These are phyloP conservation scores for Phytophthora kernoviae DNA, from an alignment of 352 stramenopile species.

Conservation along the genomic window DNA sequence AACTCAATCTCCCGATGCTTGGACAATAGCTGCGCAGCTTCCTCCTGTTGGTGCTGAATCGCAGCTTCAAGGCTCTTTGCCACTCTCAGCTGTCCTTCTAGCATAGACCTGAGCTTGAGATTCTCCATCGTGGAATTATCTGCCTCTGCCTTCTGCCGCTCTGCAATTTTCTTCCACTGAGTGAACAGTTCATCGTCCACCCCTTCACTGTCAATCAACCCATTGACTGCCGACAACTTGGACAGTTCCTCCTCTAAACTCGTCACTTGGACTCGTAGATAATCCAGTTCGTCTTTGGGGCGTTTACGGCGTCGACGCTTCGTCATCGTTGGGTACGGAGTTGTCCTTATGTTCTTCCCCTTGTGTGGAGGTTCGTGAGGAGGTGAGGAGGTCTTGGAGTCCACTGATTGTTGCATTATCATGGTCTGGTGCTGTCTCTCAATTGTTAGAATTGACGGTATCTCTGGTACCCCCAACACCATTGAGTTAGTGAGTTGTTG, in stretches of 20 bases:
- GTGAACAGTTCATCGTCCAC: constrained; percentile 24
- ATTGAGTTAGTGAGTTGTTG: not conserved
- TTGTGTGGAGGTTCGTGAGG: constrained; percentile 7
- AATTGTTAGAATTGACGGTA: not conserved
- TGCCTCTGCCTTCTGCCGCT: constrained; percentile 24
- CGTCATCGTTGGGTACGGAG: constrained; percentile 13
- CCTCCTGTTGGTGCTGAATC: constrained; percentile 27
- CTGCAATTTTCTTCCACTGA: constrained; percentile 28
- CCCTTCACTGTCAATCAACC: not conserved
- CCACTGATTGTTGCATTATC: not conserved
- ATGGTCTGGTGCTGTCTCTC: not conserved
- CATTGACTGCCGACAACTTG: constrained; percentile 15
- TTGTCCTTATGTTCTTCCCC: constrained; percentile 12
- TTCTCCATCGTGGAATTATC: constrained; percentile 29
- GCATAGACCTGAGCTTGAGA: constrained; percentile 30
- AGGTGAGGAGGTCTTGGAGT: not conserved
- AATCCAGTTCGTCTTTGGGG: constrained; percentile 41
- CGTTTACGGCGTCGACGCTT: constrained; percentile 30
- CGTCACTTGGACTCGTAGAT: constrained; percentile 25
- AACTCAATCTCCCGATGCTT: constrained; percentile 10
- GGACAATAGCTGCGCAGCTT: constrained; percentile 16
- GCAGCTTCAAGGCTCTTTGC: constrained; percentile 31
- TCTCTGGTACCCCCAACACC: not conserved
- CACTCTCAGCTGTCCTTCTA: constrained; percentile 33
- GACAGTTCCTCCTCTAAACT: constrained; percentile 30